These are phyloP conservation scores for Eutrema salsugineum DNA, from an alignment of 441 rosid genomes.

Conservation along the genomic window DNA sequence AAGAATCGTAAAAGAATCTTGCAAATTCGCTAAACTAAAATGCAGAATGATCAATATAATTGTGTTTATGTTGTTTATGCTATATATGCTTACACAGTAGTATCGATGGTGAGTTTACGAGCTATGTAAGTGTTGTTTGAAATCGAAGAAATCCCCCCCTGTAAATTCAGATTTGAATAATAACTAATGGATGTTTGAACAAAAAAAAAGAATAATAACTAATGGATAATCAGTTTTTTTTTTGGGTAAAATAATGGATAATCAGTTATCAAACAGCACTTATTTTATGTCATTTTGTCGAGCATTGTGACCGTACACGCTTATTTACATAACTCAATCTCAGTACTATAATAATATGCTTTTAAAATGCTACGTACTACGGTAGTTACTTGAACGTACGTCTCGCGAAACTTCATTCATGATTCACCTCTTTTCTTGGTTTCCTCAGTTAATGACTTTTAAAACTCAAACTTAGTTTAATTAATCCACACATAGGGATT, in stretches of 20 bases:
- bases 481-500: not conserved
- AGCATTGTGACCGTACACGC: not conserved
- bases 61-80: not conserved
- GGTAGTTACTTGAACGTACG: no score
- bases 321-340: not conserved
- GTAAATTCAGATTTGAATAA: not conserved
- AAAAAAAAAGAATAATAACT: no score
- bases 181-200: not conserved
- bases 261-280: not conserved
- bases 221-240: no score
- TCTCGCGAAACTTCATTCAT: constrained; percentile 12
- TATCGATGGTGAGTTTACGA: not conserved
- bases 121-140: not conserved
- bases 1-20: not conserved
- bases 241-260: no score
- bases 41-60: not conserved
- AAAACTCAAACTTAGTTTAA: not conserved
- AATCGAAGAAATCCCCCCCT: not conserved
- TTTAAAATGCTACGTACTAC: not conserved
- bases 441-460: not conserved
- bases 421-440: constrained; percentile 10
- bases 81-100: not conserved
- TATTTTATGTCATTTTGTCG: not conserved
- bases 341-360: not conserved
- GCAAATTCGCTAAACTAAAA: not conserved